phyloP scores from a whole-genome alignment of 306 rosid species.

The Gastrolobium bilobum region DNA sequence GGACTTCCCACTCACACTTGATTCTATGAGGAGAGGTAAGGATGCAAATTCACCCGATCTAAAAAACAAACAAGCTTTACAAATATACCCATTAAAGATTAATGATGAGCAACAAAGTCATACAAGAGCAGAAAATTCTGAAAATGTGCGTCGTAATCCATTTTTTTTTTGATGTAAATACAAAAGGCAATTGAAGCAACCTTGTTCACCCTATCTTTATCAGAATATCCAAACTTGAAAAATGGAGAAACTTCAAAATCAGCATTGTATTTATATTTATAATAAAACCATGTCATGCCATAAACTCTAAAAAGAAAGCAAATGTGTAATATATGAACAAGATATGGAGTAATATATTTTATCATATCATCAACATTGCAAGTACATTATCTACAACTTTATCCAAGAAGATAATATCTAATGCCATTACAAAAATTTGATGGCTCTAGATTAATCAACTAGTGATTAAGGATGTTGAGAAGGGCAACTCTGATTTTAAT shows the following conservation, averaged over 20 bases:
- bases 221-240: background rate
- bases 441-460: slow-evolving; percentile 34
- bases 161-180: background rate
- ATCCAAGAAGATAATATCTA: slow-evolving; percentile 27
- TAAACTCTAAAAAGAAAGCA: background rate
- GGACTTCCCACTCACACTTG: background rate
- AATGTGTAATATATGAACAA: slow-evolving; percentile 17
- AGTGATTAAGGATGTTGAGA: slow-evolving; percentile 49
- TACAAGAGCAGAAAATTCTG: background rate
- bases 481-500: slow-evolving; percentile 53
- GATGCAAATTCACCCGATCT: background rate
- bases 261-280: background rate
- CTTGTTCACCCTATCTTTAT: background rate
- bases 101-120: background rate
- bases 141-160: background rate
- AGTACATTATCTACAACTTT: slow-evolving; percentile 43
- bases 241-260: slow-evolving; percentile 1
- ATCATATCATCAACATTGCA: slow-evolving; percentile 4
- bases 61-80: background rate
- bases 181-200: background rate
- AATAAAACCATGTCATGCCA: background rate
- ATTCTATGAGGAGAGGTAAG: background rate
- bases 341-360: slow-evolving; percentile 3
- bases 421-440: slow-evolving; percentile 40
- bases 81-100: background rate